Evolutionary conservation across 352 stramenopile species (phyloP).

Genomic region (Pythium pectinolyticum): DNA sequence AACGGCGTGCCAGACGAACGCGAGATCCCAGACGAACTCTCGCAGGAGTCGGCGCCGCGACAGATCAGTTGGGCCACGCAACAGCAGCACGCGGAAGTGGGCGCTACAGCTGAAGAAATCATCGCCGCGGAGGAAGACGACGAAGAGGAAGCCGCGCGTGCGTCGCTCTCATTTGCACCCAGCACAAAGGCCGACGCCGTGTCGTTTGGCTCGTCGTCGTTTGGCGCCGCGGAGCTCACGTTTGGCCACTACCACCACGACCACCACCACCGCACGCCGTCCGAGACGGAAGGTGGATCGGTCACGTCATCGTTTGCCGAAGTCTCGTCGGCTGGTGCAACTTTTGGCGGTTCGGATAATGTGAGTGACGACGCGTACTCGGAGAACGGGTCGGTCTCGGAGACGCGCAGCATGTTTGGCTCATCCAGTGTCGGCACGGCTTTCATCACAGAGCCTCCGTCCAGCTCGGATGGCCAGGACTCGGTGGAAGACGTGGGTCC

Average conservation of each 20-base stretch:
- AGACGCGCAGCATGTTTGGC: constrained; percentile 69
- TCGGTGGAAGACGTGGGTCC: constrained; percentile 44
- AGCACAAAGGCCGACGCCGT: constrained; percentile 20
- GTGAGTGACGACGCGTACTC: constrained; percentile 66
- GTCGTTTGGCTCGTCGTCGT: constrained; percentile 31
- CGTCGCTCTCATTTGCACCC: background rate
- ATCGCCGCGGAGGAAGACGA: background rate
- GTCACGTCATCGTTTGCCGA: constrained; percentile 67
- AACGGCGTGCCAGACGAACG: background rate
- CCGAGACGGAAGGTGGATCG: constrained; percentile 37
- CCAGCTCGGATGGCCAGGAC: constrained; percentile 70
- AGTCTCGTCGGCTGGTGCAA: constrained; percentile 67
- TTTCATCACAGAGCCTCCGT: constrained; percentile 74
- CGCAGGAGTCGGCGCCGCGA: constrained; percentile 6
- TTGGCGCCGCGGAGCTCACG: constrained; percentile 25
- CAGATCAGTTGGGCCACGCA: constrained; percentile 22
- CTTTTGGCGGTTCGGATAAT: constrained; percentile 72
- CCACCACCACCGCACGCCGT: constrained; percentile 30
- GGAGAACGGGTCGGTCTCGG: constrained; percentile 56
- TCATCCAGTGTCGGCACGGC: constrained; percentile 77
- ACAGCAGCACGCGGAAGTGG: background rate
- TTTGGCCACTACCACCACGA: constrained; percentile 32
- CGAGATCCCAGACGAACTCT: background rate
- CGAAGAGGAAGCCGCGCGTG: background rate
- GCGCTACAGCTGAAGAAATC: too few species aligned